Percentiles rank a stretch among this genome's conserved stretches.
Conservation (phyloP, 495 filamentous ascomycete genomes). For the Penicillium egyptiacum region DNA sequence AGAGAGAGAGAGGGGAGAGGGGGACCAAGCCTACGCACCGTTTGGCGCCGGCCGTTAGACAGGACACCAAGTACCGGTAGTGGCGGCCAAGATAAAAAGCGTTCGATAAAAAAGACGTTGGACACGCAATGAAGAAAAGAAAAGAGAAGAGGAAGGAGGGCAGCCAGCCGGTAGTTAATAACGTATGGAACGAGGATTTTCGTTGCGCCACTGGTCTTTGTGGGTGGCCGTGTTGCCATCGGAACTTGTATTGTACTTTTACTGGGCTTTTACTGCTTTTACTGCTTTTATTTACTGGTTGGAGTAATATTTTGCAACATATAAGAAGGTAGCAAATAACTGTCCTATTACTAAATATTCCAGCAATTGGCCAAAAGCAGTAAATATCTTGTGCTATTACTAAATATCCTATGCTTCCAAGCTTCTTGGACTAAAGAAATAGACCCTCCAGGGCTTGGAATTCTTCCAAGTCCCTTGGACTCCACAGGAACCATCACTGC, state of each 20-base stretch:
- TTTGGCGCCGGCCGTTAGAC: constrained; percentile 57
- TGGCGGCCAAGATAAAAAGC: constrained; percentile 52
- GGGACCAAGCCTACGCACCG: constrained; percentile 57
- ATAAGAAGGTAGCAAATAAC: too few species aligned
- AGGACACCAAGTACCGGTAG: constrained; percentile 57
- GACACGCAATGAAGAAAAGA: constrained; percentile 30
- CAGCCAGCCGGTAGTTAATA: constrained; percentile 22
- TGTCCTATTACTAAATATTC: too few species aligned
- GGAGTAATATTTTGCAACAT: too few species aligned
- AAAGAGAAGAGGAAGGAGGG: constrained; percentile 23
- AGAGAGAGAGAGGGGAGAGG: constrained; percentile 28
- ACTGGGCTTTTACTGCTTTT: background rate
- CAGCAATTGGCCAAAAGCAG: too few species aligned
- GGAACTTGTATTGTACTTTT: constrained; percentile 8
- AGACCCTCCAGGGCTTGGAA: too few species aligned
- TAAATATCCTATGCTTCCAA: too few species aligned
- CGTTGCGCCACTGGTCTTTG: constrained; percentile 22
- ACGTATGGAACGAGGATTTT: constrained; percentile 29
- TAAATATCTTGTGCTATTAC: too few species aligned
- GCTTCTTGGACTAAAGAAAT: too few species aligned
- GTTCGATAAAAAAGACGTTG: constrained; percentile 38
- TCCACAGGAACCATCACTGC: too few species aligned
- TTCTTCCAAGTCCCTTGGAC: too few species aligned
- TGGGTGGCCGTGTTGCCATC: constrained; percentile 11
- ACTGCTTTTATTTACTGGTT: background rate